Conservation (phyloP, 805 yeast genomes). For the Cyberlindnera mrakii region DNA sequence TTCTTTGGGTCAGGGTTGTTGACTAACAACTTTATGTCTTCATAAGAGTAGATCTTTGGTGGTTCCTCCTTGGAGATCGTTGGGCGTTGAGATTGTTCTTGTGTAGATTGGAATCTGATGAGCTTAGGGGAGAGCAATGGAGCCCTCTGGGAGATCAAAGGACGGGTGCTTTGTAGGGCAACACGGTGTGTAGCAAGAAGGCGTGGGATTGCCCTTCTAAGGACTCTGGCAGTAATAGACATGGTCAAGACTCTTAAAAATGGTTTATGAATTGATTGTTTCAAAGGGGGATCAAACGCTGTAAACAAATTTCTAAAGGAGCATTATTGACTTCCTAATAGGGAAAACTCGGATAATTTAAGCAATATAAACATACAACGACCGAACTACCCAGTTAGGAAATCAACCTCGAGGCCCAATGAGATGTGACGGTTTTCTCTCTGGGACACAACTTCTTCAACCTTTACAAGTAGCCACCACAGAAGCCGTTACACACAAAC, state of each 20-base stretch:
- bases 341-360: too few species aligned
- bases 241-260: not conserved
- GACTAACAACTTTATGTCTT: constrained; percentile 42
- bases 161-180: not conserved
- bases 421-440: too few species aligned
- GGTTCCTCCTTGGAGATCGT: constrained; percentile 4
- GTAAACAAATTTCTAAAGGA: too few species aligned
- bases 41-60: constrained; percentile 41
- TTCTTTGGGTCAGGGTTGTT: constrained; percentile 39
- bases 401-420: constrained; percentile 13
- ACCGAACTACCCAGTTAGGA: constrained; percentile 6
- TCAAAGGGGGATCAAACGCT: too few species aligned
- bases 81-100: not conserved
- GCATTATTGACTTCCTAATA: too few species aligned
- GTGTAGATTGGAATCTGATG: constrained; percentile 1
- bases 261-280: too few species aligned
- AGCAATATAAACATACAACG: too few species aligned
- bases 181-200: not conserved
- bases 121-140: not conserved
- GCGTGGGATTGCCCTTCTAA: constrained; percentile 1
- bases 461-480: too few species aligned
- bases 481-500: not conserved
- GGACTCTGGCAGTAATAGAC: constrained; percentile 2
- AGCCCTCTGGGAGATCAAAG: not conserved
- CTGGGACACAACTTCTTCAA: too few species aligned